Evolutionary conservation across 768 basidiomycete species (phyloP).

Genomic region (Candolleomyces efflorescens): DNA sequence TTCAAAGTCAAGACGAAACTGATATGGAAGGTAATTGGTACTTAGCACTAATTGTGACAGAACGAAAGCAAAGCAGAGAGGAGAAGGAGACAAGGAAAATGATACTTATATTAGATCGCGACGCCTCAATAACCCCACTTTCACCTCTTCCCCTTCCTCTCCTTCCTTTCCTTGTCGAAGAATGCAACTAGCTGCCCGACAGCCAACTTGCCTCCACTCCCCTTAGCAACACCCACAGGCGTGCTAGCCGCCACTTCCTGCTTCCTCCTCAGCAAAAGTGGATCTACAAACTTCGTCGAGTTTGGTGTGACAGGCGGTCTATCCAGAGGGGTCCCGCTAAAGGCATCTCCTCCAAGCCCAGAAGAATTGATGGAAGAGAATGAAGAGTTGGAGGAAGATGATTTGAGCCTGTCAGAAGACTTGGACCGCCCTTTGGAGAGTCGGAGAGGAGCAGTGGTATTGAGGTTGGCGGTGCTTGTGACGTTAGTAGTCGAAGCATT

Average conservation of each 20-base stretch:
- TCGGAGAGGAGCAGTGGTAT: slow-evolving; percentile 28
- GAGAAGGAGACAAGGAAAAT: background rate
- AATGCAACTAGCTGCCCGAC: slow-evolving; percentile 81
- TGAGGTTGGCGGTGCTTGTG: slow-evolving; percentile 4
- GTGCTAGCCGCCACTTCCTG: slow-evolving; percentile 49
- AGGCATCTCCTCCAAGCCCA: background rate
- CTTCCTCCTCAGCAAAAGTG: slow-evolving; percentile 63
- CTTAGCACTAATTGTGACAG: background rate
- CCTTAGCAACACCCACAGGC: slow-evolving; percentile 23
- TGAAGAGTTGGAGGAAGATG: slow-evolving; percentile 2
- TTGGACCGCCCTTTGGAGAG: slow-evolving; percentile 31
- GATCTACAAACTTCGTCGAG: slow-evolving; percentile 67
- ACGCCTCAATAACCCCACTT: background rate
- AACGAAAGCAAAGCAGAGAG: background rate
- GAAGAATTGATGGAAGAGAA: background rate
- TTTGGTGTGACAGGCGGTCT: slow-evolving; percentile 13
- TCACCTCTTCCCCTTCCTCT: slow-evolving; percentile 5
- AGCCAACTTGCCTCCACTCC: slow-evolving; percentile 58
- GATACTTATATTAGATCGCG: background rate
- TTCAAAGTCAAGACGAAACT: background rate
- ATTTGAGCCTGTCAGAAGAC: slow-evolving; percentile 34
- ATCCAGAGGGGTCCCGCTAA: background rate
- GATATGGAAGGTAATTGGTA: background rate
- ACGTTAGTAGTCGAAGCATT: slow-evolving; percentile 12
- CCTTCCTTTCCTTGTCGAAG: slow-evolving; percentile 58